Conservation (phyloP, 306 rosid species). For the Acacia confusa region DNA sequence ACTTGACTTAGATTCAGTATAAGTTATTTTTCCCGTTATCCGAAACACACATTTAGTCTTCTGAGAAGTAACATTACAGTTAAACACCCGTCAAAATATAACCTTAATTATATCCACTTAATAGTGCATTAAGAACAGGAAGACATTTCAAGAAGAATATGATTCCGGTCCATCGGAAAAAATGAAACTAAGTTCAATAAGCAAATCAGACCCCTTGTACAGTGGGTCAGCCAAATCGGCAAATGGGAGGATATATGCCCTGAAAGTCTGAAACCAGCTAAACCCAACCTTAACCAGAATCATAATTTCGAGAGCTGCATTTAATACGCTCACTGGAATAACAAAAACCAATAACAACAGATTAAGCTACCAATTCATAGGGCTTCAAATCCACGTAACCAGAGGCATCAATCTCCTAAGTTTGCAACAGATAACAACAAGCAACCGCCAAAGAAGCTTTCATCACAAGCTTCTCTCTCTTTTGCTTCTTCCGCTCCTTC, state of each 20-base stretch:
- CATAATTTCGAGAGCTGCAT: not conserved
- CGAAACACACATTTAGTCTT: too few species aligned
- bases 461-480: conserved; percentile 52
- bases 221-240: not conserved
- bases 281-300: not conserved
- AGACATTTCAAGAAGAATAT: not conserved
- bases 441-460: conserved; percentile 50
- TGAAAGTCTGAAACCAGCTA: not conserved
- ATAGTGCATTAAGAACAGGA: not conserved
- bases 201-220: too few species aligned
- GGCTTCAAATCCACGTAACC: conserved; percentile 71
- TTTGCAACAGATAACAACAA: conserved; percentile 81
- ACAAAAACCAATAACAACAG: not conserved
- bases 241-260: not conserved
- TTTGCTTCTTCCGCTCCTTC: conserved; percentile 38
- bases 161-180: not conserved
- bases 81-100: not conserved
- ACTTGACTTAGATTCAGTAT: too few species aligned
- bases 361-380: conserved; percentile 57
- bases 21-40: too few species aligned
- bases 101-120: not conserved
- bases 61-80: not conserved
- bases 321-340: not conserved
- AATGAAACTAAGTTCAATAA: not conserved
- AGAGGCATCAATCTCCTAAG: conserved; percentile 64